These are phyloP conservation scores for Amborella trichopoda DNA, from an alignment of 164 flowering plant species.

Conservation along the genomic window DNA sequence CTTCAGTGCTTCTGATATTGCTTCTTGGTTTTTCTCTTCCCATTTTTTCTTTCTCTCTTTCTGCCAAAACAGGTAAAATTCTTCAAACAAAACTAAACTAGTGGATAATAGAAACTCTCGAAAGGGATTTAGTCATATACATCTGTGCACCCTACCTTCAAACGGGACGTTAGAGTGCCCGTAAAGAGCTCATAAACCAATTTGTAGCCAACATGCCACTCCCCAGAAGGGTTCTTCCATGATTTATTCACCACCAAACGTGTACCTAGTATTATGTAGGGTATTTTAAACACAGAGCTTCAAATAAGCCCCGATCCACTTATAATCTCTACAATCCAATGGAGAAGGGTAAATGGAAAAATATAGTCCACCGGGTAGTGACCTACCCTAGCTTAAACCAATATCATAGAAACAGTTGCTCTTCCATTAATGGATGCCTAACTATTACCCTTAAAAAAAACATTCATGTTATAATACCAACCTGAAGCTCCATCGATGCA, in stretches of 20 bases:
- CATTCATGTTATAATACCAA: no score
- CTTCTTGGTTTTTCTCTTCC: slow-evolving; percentile 90
- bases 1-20: slow-evolving; percentile 74
- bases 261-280: slow-evolving; percentile 61
- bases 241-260: slow-evolving; percentile 48
- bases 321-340: no score
- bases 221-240: slow-evolving; percentile 92
- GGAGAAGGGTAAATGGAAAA: no score
- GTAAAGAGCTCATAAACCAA: slow-evolving; percentile 87
- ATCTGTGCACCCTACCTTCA: slow-evolving; percentile 49
- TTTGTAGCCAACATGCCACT: slow-evolving; percentile 91
- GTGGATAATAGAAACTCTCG: neutral
- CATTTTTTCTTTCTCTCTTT: slow-evolving; percentile 84
- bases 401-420: no score
- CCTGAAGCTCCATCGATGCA: slow-evolving; percentile 80
- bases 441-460: no score
- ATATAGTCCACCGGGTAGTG: no score
- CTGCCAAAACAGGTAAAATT: slow-evolving; percentile 24
- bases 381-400: no score
- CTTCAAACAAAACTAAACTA: neutral
- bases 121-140: no score
- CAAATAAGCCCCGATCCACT: no score
- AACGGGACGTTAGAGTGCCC: slow-evolving; percentile 56
- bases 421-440: no score
- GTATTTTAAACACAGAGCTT: no score